Evolutionary conservation across 345 rosid species (phyloP).

Genomic region (Eutrema japonicum): DNA sequence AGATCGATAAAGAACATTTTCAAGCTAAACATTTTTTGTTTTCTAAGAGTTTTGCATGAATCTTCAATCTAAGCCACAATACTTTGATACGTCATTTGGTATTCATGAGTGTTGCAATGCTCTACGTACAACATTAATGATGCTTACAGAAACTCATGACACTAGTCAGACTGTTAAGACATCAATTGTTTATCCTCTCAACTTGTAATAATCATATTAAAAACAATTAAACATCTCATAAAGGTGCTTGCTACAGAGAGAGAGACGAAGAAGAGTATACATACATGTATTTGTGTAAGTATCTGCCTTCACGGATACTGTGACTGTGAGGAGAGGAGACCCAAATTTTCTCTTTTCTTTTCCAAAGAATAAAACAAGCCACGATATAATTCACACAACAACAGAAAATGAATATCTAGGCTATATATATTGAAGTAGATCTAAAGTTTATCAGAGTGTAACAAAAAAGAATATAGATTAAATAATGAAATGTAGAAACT

Average conservation of each 20-base stretch:
- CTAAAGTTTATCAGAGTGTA: background rate
- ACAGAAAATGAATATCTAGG: background rate
- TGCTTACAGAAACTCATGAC: slow-evolving; percentile 25
- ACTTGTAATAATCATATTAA: no score
- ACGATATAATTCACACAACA: no score
- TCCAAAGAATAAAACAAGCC: background rate
- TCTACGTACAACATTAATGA: slow-evolving; percentile 4
- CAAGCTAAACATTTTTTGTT: no score
- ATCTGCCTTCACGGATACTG: slow-evolving; percentile 26
- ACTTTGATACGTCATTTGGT: background rate
- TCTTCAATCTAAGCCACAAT: background rate
- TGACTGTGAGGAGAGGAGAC: no score
- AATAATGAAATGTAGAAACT: background rate
- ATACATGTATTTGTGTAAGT: slow-evolving; percentile 28
- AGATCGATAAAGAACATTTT: background rate
- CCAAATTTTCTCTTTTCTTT: background rate
- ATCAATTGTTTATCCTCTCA: slow-evolving; percentile 12
- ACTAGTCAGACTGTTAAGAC: slow-evolving; percentile 29
- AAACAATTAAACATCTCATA: background rate
- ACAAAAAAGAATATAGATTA: background rate
- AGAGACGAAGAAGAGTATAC: slow-evolving; percentile 22
- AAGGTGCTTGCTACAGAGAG: background rate
- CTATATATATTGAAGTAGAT: background rate
- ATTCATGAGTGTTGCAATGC: background rate
- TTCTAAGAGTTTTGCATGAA: background rate